phyloP scores from a whole-genome alignment of 305 asterid genomes.

The Fraxinus sp. region DNA sequence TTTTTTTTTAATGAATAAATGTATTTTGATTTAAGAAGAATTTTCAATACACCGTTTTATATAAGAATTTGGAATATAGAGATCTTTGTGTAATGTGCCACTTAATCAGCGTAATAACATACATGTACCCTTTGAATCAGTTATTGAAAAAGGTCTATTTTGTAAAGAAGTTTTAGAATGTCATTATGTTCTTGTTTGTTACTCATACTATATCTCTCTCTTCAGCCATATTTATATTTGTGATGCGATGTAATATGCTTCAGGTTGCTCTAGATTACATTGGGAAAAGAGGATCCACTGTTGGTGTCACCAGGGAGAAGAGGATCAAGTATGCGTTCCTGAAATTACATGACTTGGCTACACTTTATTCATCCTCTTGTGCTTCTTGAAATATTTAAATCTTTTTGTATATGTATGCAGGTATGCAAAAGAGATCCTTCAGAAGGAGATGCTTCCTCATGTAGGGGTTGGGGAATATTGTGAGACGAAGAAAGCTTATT shows the following conservation, averaged over 20 bases:
- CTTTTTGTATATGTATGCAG: slow-evolving; percentile 38
- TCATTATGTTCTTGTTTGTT: neutral
- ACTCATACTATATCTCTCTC: neutral
- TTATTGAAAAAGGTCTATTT: neutral
- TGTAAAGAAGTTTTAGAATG: neutral
- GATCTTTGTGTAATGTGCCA: neutral
- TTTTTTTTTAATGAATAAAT: neutral
- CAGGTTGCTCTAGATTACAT: slow-evolving; percentile 98
- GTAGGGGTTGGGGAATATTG: slow-evolving; percentile 93
- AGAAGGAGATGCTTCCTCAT: slow-evolving; percentile 98
- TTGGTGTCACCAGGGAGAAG: slow-evolving; percentile 93
- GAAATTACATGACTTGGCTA: slow-evolving; percentile 14
- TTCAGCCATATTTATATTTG: neutral
- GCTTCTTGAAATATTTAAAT: slow-evolving; percentile 8
- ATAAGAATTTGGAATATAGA: neutral
- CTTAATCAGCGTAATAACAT: neutral
- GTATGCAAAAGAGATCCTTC: slow-evolving; percentile 94
- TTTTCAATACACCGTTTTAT: neutral
- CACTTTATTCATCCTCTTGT: slow-evolving; percentile 13
- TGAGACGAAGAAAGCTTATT: slow-evolving; percentile 95
- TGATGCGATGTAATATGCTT: slow-evolving; percentile 12
- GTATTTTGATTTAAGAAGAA: neutral
- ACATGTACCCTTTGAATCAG: neutral
- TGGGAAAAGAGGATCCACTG: slow-evolving; percentile 96
- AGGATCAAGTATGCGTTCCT: slow-evolving; percentile 74